Percentiles rank a stretch among this genome's conserved stretches.
Evolutionary conservation across 345 rosid species (phyloP).

Genomic region (Populus pruinosa): DNA sequence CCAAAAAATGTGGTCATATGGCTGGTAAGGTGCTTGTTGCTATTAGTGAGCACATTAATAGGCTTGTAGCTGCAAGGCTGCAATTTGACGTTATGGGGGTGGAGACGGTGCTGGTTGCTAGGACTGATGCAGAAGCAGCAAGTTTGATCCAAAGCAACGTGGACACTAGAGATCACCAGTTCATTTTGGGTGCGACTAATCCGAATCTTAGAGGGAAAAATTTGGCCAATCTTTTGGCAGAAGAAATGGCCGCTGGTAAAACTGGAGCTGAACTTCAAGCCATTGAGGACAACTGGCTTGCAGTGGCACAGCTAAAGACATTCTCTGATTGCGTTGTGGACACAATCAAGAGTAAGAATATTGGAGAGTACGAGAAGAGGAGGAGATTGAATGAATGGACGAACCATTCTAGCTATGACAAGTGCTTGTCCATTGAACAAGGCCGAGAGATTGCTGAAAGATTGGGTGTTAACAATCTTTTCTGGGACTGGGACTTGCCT

Average conservation of each 20-base stretch:
- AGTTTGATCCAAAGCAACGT: conserved; percentile 79
- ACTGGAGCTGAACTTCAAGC: conserved; percentile 73
- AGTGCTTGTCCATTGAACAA: conserved; percentile 67
- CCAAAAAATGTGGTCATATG: conserved; percentile 97
- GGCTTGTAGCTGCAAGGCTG: conserved; percentile 90
- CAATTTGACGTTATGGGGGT: conserved; percentile 95
- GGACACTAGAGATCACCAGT: conserved; percentile 86
- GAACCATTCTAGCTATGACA: conserved; percentile 58
- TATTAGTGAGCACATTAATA: conserved; percentile 79
- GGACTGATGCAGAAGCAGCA: conserved; percentile 87
- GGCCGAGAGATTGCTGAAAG: conserved; percentile 66
- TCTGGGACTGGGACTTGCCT: conserved; percentile 98
- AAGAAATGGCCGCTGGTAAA: conserved; percentile 75
- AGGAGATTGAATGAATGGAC: conserved; percentile 65
- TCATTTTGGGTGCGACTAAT: conserved; percentile 83
- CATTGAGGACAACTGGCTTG: conserved; percentile 78
- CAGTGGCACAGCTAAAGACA: conserved; percentile 69
- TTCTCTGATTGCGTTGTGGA: conserved; percentile 65
- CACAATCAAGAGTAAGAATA: conserved; percentile 57
- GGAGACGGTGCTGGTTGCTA: conserved; percentile 89
- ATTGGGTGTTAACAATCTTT: conserved; percentile 68
- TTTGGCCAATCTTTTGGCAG: conserved; percentile 61
- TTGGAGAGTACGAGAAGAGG: conserved; percentile 56
- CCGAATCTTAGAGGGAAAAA: conserved; percentile 62
- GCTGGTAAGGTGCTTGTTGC: conserved; percentile 96